Evolutionary conservation across 1,139 yeast genomes (phyloP).

Genomic region (Keqinozyma sinolaborantium): DNA sequence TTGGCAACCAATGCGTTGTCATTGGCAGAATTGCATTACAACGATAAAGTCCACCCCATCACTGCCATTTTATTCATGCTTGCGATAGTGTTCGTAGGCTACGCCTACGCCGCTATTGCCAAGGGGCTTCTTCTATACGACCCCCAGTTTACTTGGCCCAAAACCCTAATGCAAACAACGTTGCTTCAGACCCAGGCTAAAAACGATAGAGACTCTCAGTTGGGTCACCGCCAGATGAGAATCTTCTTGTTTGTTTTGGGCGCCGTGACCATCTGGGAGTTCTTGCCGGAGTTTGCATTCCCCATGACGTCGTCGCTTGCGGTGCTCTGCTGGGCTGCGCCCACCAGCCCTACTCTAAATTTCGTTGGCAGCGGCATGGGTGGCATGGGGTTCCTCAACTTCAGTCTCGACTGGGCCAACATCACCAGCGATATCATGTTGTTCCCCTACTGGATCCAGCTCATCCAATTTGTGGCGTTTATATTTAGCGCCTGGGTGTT

Average conservation of each 20-base stretch:
- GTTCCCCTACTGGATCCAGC: slow-evolving; percentile 44
- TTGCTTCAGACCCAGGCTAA: slow-evolving; percentile 32
- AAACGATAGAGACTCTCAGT: slow-evolving; percentile 14
- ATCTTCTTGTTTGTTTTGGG: slow-evolving; percentile 26
- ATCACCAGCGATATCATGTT: slow-evolving; percentile 42
- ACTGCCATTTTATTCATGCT: slow-evolving; percentile 40
- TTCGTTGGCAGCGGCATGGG: slow-evolving; percentile 45
- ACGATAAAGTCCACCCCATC: slow-evolving; percentile 23
- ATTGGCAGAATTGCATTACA: slow-evolving; percentile 37
- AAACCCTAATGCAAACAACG: slow-evolving; percentile 46
- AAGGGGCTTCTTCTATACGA: slow-evolving; percentile 38
- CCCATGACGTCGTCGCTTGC: slow-evolving; percentile 42
- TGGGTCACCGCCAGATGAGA: slow-evolving; percentile 27
- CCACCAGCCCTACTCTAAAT: slow-evolving; percentile 29
- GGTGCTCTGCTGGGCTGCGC: slow-evolving; percentile 42
- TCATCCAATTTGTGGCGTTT: slow-evolving; percentile 40
- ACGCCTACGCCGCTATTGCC: slow-evolving; percentile 45
- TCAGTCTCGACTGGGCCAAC: slow-evolving; percentile 45
- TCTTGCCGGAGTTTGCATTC: slow-evolving; percentile 39
- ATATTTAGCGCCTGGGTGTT: slow-evolving; percentile 38
- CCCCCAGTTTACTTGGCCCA: slow-evolving; percentile 43
- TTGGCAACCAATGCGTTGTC: slow-evolving; percentile 40
- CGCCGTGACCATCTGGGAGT: slow-evolving; percentile 36
- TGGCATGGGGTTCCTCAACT: slow-evolving; percentile 41
- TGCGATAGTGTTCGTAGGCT: slow-evolving; percentile 46